Percentiles rank a stretch among this genome's conserved stretches.
Conservation (phyloP, 2,329 filamentous ascomycete genomes). For the Fusarium euwallaceae region DNA sequence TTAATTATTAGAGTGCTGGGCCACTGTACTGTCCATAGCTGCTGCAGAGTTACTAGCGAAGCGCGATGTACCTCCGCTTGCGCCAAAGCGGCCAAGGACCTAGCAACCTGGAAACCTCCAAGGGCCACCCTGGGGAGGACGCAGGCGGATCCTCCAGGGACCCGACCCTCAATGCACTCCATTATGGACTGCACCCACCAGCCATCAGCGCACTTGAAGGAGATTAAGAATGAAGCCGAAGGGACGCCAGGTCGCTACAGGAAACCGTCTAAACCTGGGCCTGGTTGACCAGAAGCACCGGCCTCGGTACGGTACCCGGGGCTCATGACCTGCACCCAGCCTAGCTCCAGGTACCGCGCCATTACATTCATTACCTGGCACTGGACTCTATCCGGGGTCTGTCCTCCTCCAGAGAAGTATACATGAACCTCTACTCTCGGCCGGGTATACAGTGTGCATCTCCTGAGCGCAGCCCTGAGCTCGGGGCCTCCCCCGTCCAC, state of each 20-base stretch:
- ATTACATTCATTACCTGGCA: too few species aligned
- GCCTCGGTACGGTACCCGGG: neutral
- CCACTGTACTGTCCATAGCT: neutral
- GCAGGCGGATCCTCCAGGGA: slow-evolving; percentile 31
- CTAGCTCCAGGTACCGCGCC: slow-evolving; percentile 29
- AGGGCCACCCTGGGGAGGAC: slow-evolving; percentile 26
- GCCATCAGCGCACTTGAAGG: slow-evolving; percentile 17
- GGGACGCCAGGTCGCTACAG: slow-evolving; percentile 6
- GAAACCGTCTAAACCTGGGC: neutral
- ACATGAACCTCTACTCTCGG: slow-evolving; percentile 27
- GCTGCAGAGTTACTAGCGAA: neutral
- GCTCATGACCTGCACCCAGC: neutral
- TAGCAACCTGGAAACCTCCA: neutral
- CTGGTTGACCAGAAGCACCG: neutral
- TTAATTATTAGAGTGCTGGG: neutral
- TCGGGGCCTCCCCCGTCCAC: slow-evolving; percentile 33
- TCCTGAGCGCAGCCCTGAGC: slow-evolving; percentile 46
- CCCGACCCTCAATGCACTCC: slow-evolving; percentile 23
- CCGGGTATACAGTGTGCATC: slow-evolving; percentile 43
- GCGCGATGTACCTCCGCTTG: neutral
- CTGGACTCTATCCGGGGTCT: slow-evolving; percentile 5
- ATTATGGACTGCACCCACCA: slow-evolving; percentile 20
- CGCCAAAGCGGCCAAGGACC: slow-evolving; percentile 4
- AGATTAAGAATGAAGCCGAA: slow-evolving; percentile 19
- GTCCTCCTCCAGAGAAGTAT: neutral